Evolutionary conservation across 2,329 filamentous ascomycete genomes (phyloP), one percentile per base, ranked within the genome.

Genomic region (Xylariaceae sp.): DNA sequence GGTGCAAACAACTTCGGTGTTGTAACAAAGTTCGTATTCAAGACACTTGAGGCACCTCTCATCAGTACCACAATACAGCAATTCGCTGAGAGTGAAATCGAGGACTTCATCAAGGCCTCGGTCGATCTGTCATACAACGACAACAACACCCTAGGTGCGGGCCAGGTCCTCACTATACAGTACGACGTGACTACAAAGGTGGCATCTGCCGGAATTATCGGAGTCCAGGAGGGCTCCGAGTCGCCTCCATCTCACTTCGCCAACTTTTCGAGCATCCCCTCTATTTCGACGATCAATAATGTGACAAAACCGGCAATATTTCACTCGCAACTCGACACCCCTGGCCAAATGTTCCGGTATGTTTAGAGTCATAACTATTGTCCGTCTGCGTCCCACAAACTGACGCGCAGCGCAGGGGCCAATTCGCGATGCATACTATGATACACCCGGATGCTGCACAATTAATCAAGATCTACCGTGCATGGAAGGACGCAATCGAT

Each of bases 361-460:
- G 56, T 39, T 36, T n/a, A n/a, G n/a, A n/a, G n/a, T n/a, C n/a
- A n/a, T n/a, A n/a, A n/a, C n/a, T n/a, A n/a, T n/a, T n/a, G n/a
- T n/a, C n/a, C n/a, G n/a, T n/a, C n/a, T n/a, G n/a, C n/a, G n/a
- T n/a, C n/a, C n/a, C n/a, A n/a, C n/a, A n/a, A n/a, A n/a, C n/a
- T n/a, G n/a, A n/a, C n/a, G n/a, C n/a, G n/a, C n/a, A n/a, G n/a
- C n/a, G n/a, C n/a, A 70, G 67, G 6, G 62, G 71, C 9, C 63
- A 67, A 55, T 74, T 74, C 41, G 66, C 60, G 1, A 66, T 69
- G 44, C 63, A 71, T 4, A 68, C 69, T 0, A 71, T 74, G 48
- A n/a, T n/a, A n/a, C 63, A 63, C n/a, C 67, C 72, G 1, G 65
- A 73, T 53, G 56, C 65, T 0, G 39, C 42, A 6, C 61, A 62